Evolutionary conservation across 768 basidiomycete species (phyloP).

Genomic region (Coprinopsis cinerea): DNA sequence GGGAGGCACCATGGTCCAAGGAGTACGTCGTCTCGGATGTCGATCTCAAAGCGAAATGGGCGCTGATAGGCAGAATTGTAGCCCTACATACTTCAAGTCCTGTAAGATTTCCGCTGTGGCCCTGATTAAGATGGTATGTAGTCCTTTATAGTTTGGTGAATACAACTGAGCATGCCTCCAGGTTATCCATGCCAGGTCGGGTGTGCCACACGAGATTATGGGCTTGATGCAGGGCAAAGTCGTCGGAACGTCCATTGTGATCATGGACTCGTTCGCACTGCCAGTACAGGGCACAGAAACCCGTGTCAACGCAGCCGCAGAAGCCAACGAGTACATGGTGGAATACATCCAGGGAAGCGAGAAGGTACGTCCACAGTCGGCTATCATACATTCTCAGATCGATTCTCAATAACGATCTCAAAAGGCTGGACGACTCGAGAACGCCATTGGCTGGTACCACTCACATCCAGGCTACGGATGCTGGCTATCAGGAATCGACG

Average conservation of each 20-base stretch:
- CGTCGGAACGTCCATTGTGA: slow-evolving; percentile 65
- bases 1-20: slow-evolving; percentile 75
- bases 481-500: slow-evolving; percentile 98
- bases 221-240: slow-evolving; percentile 98
- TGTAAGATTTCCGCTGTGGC: slow-evolving; percentile 96
- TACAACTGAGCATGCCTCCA: slow-evolving; percentile 25
- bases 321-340: slow-evolving; percentile 99
- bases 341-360: slow-evolving; percentile 80
- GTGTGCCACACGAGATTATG: slow-evolving; percentile 98
- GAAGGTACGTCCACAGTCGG: slow-evolving; percentile 42
- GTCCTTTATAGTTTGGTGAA: background rate
- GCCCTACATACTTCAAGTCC: slow-evolving; percentile 76
- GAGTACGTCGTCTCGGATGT: no score
- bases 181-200: slow-evolving; percentile 97
- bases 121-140: slow-evolving; percentile 84
- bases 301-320: slow-evolving; percentile 91
- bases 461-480: slow-evolving; percentile 99
- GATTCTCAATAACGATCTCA: slow-evolving; percentile 1
- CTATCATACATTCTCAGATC: background rate
- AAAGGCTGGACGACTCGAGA: slow-evolving; percentile 78
- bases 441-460: slow-evolving; percentile 96
- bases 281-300: slow-evolving; percentile 99
- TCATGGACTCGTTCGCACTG: slow-evolving; percentile 95
- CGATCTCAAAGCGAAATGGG: background rate
- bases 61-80: slow-evolving; percentile 19